Evolutionary conservation across 768 basidiomycete genomes (phyloP), one percentile per base, ranked within the genome.

Genomic region (Kwoniella newhampshirensis): DNA sequence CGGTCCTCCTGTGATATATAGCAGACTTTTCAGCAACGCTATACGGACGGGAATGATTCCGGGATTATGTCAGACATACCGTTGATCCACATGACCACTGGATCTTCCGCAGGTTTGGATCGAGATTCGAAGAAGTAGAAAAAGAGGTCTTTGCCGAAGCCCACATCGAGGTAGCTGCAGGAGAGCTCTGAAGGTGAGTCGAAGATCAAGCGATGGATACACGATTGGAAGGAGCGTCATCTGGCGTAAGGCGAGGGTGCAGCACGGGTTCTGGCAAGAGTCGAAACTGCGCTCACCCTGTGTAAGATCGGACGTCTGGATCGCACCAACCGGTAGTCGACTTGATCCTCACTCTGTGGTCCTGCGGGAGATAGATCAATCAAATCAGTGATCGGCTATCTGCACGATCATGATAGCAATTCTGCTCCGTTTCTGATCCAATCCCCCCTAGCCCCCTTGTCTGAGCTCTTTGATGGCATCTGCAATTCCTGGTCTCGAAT

Each of bases 91-190:
- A 75, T 74, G 45, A 75, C 40, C 2, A 77, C 71, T 0, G 75
- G 75, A 52, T 77, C 77, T 17, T 68, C 62, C 9, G 59, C 62
- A 1, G 77, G 75, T 27, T 71, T 65, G 4, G 79, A 79, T 59
- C 87, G 77, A 60, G 83, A 85, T 75, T 87, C 85, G 72, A 87
- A 88, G 76, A 87, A 87, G 74, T 86, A 86, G 77, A 87, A 87
- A 55, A 71, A 76, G 11, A 76, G 63, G 32, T 76, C 73, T 47
- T 63, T 54, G 37, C 73, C 75, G 25, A 73, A 59, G 0, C 73
- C 75, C 11, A 71, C 64, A 53, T 73, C 70, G 36, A 76, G 68
- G 55, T 74, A 76, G 7, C 57, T 67, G 30, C 41, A 12, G 13
- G 54, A 18, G 9, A 54, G 20, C 7, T 35, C 21, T 3, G 46